These are phyloP conservation scores for Clavispora asparagi DNA, from an alignment of 805 yeast species.

Conservation along the genomic window DNA sequence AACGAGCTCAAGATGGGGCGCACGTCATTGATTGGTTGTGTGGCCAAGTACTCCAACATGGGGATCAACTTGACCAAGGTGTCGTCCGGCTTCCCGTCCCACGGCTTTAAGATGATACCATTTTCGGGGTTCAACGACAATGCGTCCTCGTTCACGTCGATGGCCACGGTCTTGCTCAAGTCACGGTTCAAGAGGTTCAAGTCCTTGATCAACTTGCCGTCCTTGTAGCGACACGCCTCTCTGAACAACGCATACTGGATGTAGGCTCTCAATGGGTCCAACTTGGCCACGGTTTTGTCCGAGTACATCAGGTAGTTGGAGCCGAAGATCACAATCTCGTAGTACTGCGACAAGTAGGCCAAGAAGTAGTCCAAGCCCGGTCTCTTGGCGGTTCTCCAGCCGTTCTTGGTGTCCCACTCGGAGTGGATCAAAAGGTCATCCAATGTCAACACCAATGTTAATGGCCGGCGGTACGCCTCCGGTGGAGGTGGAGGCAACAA, in stretches of 20 bases:
- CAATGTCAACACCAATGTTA: slow-evolving; percentile 81
- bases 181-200: slow-evolving; percentile 88
- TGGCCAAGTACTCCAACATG: slow-evolving; percentile 88
- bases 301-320: slow-evolving; percentile 81
- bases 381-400: slow-evolving; percentile 99
- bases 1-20: slow-evolving; percentile 81
- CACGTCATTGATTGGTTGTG: slow-evolving; percentile 80
- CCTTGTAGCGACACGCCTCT: slow-evolving; percentile 86
- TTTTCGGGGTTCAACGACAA: slow-evolving; percentile 87
- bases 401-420: slow-evolving; percentile 85
- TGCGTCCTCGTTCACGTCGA: slow-evolving; percentile 73
- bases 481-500: slow-evolving; percentile 90
- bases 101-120: slow-evolving; percentile 76
- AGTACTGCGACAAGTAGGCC: slow-evolving; percentile 90
- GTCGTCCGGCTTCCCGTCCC: slow-evolving; percentile 88
- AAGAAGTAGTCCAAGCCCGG: slow-evolving; percentile 97
- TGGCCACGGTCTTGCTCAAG: slow-evolving; percentile 66
- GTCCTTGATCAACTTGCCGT: slow-evolving; percentile 88
- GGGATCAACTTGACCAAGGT: slow-evolving; percentile 78
- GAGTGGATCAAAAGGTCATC: slow-evolving; percentile 90
- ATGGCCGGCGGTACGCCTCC: slow-evolving; percentile 86
- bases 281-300: slow-evolving; percentile 76
- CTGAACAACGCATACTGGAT: slow-evolving; percentile 82
- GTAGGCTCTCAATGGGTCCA: slow-evolving; percentile 90
- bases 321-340: slow-evolving; percentile 89